These are phyloP conservation scores for Pseudogymnoascus sp. DNA, from an alignment of 2,329 filamentous ascomycete species.

Conservation along the genomic window DNA sequence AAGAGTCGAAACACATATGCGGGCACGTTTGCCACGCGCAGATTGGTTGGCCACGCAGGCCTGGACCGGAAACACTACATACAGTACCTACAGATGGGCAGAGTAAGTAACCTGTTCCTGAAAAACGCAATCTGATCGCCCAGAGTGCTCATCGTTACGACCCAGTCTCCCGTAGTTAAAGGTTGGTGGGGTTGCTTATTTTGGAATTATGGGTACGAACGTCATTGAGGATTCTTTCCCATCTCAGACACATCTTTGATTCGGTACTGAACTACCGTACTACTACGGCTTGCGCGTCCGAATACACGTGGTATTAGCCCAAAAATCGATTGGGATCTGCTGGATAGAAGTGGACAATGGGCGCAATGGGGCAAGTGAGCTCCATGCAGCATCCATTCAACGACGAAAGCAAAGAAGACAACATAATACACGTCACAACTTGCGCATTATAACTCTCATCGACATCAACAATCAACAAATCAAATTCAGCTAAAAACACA, in stretches of 20 bases:
- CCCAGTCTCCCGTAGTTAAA: background rate
- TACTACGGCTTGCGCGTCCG: background rate
- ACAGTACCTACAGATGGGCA: background rate
- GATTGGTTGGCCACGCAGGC: background rate
- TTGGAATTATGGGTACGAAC: background rate
- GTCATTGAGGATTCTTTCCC: background rate
- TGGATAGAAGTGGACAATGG: background rate
- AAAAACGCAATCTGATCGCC: background rate
- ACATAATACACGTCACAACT: background rate
- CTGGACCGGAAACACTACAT: background rate
- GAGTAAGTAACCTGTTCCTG: slow-evolving; percentile 1
- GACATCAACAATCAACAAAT: background rate
- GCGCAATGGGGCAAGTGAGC: background rate
- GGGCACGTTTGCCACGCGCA: background rate
- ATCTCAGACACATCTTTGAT: background rate
- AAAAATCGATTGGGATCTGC: background rate
- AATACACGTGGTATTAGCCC: background rate
- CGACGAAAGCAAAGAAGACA: background rate
- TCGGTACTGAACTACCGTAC: background rate
- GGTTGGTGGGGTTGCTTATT: slow-evolving; percentile 3
- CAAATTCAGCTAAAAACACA: background rate
- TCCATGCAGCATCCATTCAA: background rate
- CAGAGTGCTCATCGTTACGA: background rate
- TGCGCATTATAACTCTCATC: background rate
- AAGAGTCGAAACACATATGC: background rate